Conservation (phyloP, 2,329 filamentous ascomycete species). For the Metarhizium anisopliae region DNA sequence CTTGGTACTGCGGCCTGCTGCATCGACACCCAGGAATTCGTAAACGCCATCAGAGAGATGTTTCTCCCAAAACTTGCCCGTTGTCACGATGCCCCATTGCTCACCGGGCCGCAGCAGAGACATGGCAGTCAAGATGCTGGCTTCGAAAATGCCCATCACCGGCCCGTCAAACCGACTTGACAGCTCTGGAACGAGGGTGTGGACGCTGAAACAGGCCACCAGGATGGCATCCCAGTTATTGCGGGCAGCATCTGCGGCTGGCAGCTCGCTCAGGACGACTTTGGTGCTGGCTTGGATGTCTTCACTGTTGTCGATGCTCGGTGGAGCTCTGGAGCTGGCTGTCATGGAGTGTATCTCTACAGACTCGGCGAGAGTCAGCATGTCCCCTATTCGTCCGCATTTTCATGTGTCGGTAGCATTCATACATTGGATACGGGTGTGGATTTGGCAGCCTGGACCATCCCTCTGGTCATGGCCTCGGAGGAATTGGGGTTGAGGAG, state of each 20-base stretch:
- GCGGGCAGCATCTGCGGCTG: background rate
- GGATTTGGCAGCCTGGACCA: conserved; percentile 28
- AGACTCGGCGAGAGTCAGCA: conserved; percentile 22
- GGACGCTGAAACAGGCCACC: conserved; percentile 81
- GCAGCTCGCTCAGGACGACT: conserved; percentile 39
- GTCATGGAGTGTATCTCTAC: conserved; percentile 55
- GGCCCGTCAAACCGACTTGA: conserved; percentile 15
- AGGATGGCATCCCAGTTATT: conserved; percentile 63
- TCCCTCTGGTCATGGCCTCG: conserved; percentile 57
- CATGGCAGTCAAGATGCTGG: conserved; percentile 59
- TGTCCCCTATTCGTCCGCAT: background rate
- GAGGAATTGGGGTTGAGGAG: conserved; percentile 78
- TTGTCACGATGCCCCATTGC: conserved; percentile 81
- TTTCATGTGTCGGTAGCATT: background rate
- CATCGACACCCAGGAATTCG: conserved; percentile 47
- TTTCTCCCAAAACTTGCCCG: conserved; percentile 73
- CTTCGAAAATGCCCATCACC: conserved; percentile 72
- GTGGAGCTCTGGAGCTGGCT: conserved; percentile 50
- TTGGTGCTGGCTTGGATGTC: conserved; percentile 57
- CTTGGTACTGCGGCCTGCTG: conserved; percentile 25
- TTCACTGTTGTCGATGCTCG: conserved; percentile 68
- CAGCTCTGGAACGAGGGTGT: conserved; percentile 62
- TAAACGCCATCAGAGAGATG: conserved; percentile 60
- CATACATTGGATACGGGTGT: conserved; percentile 19
- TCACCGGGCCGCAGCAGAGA: conserved; percentile 33